These are phyloP conservation scores for Pseudogymnoascus sp. DNA, from an alignment of 2,329 filamentous ascomycete genomes.

Conservation along the genomic window DNA sequence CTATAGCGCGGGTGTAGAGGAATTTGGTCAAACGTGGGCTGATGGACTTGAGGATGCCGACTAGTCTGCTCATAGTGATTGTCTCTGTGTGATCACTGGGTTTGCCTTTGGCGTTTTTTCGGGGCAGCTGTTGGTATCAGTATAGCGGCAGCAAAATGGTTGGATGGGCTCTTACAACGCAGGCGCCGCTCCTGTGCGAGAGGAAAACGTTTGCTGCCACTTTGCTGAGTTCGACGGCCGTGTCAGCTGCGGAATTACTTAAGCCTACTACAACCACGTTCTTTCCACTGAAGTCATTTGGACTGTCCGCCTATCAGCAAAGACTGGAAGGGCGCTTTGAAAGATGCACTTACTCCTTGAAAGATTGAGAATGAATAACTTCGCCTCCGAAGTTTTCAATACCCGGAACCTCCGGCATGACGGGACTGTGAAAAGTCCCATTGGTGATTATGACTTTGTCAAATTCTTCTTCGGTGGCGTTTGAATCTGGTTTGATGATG, in stretches of 20 bases:
- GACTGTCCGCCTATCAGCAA: conserved; percentile 17
- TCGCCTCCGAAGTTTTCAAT: conserved; percentile 33
- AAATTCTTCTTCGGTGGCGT: conserved; percentile 22
- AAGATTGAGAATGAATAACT: conserved; percentile 33
- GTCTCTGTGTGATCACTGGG: not conserved
- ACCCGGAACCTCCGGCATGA: conserved; percentile 31
- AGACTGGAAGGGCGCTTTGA: not conserved
- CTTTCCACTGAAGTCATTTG: conserved; percentile 33
- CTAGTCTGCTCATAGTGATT: not conserved
- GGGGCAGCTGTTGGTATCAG: conserved; percentile 12
- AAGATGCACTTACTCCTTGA: conserved; percentile 1
- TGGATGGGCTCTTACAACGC: conserved; percentile 27
- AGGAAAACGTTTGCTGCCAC: conserved; percentile 35
- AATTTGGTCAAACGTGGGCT: not conserved
- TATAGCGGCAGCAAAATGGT: not conserved
- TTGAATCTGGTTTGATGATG: conserved; percentile 22
- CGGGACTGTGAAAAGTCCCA: conserved; percentile 30
- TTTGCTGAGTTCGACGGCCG: conserved; percentile 29
- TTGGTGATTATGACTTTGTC: conserved; percentile 34
- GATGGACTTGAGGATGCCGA: not conserved
- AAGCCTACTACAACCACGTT: conserved; percentile 39
- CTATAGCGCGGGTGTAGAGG: conserved; percentile 23
- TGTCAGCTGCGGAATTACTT: conserved; percentile 34
- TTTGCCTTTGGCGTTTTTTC: conserved; percentile 19
- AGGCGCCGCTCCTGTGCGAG: conserved; percentile 34